Percentiles rank a stretch among this genome's conserved stretches.
These are phyloP conservation scores for Ceratocystis cacaofunesta DNA, from an alignment of 2,329 filamentous ascomycete species.

Conservation along the genomic window DNA sequence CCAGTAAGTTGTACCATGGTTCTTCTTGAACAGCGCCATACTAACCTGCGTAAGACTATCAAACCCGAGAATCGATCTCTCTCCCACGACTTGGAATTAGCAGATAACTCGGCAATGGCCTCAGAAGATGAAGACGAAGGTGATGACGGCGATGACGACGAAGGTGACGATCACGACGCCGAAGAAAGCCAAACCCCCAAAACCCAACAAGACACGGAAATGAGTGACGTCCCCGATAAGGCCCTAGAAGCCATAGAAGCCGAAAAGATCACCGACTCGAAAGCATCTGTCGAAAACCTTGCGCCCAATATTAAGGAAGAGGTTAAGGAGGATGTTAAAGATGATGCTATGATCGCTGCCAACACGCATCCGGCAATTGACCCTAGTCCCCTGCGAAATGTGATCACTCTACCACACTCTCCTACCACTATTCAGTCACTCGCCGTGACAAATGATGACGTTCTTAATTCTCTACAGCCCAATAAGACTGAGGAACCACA, in stretches of 20 bases:
- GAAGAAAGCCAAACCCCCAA: conserved; percentile 24
- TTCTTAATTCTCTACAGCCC: not conserved
- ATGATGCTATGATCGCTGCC: not conserved
- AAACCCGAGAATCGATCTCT: conserved; percentile 19
- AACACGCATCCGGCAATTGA: conserved; percentile 20
- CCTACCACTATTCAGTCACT: not conserved
- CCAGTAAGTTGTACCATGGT: not conserved
- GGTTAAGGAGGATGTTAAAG: conserved; percentile 3
- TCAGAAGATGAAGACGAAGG: conserved; percentile 35
- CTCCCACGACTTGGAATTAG: conserved; percentile 39
- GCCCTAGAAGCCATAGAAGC: conserved; percentile 20
- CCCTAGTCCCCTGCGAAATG: conserved; percentile 13
- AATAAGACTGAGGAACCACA: not conserved
- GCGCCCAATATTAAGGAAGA: not conserved
- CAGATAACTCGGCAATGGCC: conserved; percentile 33
- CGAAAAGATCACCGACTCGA: conserved; percentile 4
- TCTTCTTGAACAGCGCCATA: not conserved
- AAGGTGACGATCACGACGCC: conserved; percentile 32
- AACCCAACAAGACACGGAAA: conserved; percentile 11
- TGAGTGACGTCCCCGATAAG: conserved; percentile 26
- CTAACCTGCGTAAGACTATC: not conserved
- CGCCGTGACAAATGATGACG: not conserved
- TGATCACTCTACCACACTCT: conserved; percentile 9
- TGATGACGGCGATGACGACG: conserved; percentile 34
- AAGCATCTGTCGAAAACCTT: not conserved